A percentile compares a stretch with the other conserved stretches of the same genome.
These are phyloP conservation scores for Liriodendron chinense DNA, from an alignment of 164 flowering plant species.

Conservation along the genomic window DNA sequence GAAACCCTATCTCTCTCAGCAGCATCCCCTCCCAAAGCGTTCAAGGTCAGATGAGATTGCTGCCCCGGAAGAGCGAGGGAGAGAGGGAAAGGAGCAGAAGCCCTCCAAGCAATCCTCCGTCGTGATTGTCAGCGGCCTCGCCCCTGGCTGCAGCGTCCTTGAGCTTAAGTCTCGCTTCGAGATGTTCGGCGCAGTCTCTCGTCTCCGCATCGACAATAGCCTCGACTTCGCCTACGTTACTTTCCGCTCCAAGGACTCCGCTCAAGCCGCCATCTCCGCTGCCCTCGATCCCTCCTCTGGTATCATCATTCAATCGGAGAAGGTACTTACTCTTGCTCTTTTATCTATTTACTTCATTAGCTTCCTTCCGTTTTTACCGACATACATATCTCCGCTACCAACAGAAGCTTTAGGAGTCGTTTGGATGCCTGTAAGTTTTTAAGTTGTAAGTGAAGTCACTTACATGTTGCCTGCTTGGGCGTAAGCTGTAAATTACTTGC, in stretches of 20 bases:
- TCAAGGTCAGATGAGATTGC: slow-evolving; percentile 34
- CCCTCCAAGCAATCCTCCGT: slow-evolving; percentile 18
- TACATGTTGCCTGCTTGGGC: too few species aligned
- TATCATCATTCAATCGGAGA: slow-evolving; percentile 47
- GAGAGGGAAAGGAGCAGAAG: background rate
- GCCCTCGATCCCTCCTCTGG: slow-evolving; percentile 58
- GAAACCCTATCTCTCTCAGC: slow-evolving; percentile 40
- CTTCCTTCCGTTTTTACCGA: too few species aligned
- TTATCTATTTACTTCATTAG: slow-evolving; percentile 12
- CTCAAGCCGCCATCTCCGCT: slow-evolving; percentile 66
- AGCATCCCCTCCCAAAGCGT: slow-evolving; percentile 37
- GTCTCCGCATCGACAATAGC: slow-evolving; percentile 60
- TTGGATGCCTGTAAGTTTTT: too few species aligned
- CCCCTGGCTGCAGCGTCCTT: slow-evolving; percentile 56
- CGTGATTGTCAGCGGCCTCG: slow-evolving; percentile 54
- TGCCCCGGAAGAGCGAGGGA: background rate
- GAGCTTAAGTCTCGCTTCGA: slow-evolving; percentile 80
- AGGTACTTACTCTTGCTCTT: slow-evolving; percentile 20
- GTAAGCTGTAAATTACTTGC: too few species aligned
- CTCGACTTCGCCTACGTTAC: slow-evolving; percentile 54
- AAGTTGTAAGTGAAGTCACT: too few species aligned
- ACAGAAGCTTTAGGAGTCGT: too few species aligned
- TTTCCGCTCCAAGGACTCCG: slow-evolving; percentile 62
- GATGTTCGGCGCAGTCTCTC: slow-evolving; percentile 72
- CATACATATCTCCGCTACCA: too few species aligned